Conservation (phyloP, 495 filamentous ascomycete genomes). For the Pseudoneurospora amorphoporcata region DNA sequence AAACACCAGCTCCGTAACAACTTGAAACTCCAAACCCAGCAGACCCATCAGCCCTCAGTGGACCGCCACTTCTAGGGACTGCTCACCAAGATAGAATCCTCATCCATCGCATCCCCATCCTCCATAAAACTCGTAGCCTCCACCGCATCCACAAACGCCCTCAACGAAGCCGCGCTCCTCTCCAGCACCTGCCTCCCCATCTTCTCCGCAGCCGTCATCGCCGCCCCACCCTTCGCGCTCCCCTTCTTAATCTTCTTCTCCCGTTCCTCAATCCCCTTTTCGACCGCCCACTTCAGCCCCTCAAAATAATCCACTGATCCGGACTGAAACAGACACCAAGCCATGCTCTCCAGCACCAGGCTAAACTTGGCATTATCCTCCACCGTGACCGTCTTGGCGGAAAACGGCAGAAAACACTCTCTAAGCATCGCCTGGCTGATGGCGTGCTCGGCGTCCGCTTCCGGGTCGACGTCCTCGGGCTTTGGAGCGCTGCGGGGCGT, state of each 20-base stretch:
- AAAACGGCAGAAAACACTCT: constrained; percentile 58
- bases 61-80: background rate
- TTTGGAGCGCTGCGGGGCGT: constrained; percentile 43
- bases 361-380: constrained; percentile 76
- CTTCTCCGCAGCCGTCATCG: constrained; percentile 23
- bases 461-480: constrained; percentile 29
- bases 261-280: constrained; percentile 55
- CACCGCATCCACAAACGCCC: constrained; percentile 21
- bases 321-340: constrained; percentile 44
- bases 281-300: constrained; percentile 41
- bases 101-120: background rate
- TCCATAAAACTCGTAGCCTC: constrained; percentile 14
- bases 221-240: constrained; percentile 26
- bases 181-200: constrained; percentile 25
- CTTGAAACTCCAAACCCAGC: background rate
- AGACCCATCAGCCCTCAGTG: background rate
- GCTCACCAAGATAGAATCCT: background rate
- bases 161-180: constrained; percentile 31
- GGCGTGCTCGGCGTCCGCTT: constrained; percentile 23
- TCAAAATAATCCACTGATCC: constrained; percentile 35
- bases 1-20: background rate
- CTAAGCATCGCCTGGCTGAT: constrained; percentile 53
- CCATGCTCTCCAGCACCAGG: constrained; percentile 60
- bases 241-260: constrained; percentile 39
- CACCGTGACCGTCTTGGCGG: constrained; percentile 50